Evolutionary conservation across 805 yeast genomes (phyloP).

Genomic region (Candida maesae): DNA sequence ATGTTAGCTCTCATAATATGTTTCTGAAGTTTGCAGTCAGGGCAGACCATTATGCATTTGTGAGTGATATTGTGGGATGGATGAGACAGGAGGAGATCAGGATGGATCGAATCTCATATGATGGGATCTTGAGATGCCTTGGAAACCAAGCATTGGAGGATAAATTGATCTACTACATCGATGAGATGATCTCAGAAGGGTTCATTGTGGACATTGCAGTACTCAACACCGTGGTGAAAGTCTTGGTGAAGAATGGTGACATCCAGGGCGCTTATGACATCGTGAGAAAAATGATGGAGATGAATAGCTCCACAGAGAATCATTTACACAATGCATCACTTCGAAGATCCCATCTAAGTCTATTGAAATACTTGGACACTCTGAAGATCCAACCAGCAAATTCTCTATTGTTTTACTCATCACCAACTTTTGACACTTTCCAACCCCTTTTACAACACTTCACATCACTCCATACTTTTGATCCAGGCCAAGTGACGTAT

Average conservation of each 20-base stretch:
- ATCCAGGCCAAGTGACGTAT: slow-evolving; percentile 4
- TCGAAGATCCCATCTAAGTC: slow-evolving; percentile 8
- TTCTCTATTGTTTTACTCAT: slow-evolving; percentile 6
- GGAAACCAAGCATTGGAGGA: slow-evolving; percentile 8
- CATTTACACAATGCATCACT: background rate
- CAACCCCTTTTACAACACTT: slow-evolving; percentile 14
- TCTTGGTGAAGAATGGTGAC: slow-evolving; percentile 9
- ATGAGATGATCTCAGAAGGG: slow-evolving; percentile 7
- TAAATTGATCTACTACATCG: slow-evolving; percentile 1
- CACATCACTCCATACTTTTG: slow-evolving; percentile 2
- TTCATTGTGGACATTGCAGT: slow-evolving; percentile 10
- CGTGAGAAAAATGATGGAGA: background rate
- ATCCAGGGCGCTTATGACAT: slow-evolving; percentile 7
- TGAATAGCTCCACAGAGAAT: background rate
- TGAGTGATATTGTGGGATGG: slow-evolving; percentile 19
- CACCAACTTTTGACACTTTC: slow-evolving; percentile 18
- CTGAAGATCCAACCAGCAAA: slow-evolving; percentile 2
- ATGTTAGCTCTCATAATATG: slow-evolving; percentile 25
- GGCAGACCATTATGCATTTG: slow-evolving; percentile 12
- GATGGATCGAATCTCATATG: slow-evolving; percentile 31
- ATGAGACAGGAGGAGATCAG: slow-evolving; percentile 13
- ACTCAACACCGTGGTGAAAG: slow-evolving; percentile 6
- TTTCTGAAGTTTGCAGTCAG: slow-evolving; percentile 27
- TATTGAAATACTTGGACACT: slow-evolving; percentile 13
- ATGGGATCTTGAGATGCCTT: slow-evolving; percentile 19